A percentile compares a stretch with the other conserved stretches of the same genome.
Conservation (phyloP, 345 rosid species). For the Citrus inodora region DNA sequence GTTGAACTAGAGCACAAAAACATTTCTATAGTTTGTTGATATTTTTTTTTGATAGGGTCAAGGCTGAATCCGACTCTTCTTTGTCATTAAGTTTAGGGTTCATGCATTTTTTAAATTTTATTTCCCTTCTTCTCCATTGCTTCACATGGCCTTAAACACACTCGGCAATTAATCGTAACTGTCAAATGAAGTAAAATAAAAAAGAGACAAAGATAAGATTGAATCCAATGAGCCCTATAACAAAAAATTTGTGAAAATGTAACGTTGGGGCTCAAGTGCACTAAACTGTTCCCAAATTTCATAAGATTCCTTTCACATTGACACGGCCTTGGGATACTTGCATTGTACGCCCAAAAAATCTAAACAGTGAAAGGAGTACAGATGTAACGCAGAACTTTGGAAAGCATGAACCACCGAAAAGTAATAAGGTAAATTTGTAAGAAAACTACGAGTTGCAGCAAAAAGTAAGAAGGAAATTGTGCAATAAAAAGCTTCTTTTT, state of each 20-base stretch:
- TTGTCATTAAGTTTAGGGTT: not conserved
- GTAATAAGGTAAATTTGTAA: not conserved
- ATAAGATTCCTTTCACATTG: not conserved
- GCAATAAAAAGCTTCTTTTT: not conserved
- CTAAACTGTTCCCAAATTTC: not conserved
- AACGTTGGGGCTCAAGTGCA: not conserved
- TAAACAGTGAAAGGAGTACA: not conserved
- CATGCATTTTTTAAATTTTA: not conserved
- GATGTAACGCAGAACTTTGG: not conserved
- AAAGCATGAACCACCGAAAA: constrained; percentile 9
- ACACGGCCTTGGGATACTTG: no score
- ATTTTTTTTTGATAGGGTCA: constrained; percentile 1
- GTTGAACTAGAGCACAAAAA: constrained; percentile 2
- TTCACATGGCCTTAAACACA: constrained; percentile 14
- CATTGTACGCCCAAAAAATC: not conserved
- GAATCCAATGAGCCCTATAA: not conserved
- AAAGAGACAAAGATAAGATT: not conserved
- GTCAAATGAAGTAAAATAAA: not conserved
- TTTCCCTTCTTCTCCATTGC: not conserved
- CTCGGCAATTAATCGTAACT: not conserved
- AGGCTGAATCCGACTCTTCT: not conserved
- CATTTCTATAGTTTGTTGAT: not conserved
- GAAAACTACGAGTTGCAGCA: not conserved
- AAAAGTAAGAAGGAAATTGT: not conserved
- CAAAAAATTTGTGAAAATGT: not conserved